These are phyloP conservation scores for Halenospora varia DNA, from an alignment of 495 filamentous ascomycete species.

Conservation along the genomic window DNA sequence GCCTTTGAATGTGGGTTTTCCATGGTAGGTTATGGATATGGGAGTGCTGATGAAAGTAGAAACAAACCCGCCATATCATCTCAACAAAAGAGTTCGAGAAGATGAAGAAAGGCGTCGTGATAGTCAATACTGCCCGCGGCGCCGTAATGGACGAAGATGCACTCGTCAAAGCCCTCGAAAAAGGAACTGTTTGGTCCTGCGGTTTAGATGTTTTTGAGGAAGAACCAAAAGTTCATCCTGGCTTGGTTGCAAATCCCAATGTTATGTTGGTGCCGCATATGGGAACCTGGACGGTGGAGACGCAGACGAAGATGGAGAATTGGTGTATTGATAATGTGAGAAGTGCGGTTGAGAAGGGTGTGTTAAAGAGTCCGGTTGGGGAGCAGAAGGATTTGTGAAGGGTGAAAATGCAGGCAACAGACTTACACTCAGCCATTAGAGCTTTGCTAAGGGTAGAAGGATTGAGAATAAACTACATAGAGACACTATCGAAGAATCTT, in stretches of 20 bases:
- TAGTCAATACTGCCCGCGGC: conserved; percentile 81
- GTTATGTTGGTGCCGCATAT: conserved; percentile 80
- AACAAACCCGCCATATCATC: conserved; percentile 64
- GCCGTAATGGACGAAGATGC: conserved; percentile 75
- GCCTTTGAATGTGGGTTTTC: conserved; percentile 63
- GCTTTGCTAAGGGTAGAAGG: neutral
- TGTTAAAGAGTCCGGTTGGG: conserved; percentile 63
- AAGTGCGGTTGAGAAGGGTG: conserved; percentile 58
- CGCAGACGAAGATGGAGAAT: conserved; percentile 74
- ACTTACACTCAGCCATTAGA: no score
- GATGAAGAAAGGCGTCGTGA: conserved; percentile 74
- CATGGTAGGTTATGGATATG: no score
- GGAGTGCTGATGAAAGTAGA: conserved; percentile 42
- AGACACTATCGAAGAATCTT: no score
- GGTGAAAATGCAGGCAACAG: no score
- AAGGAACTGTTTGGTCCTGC: conserved; percentile 59
- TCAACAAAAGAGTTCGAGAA: conserved; percentile 58
- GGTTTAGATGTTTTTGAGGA: conserved; percentile 84
- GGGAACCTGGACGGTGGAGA: conserved; percentile 60
- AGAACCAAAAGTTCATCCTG: conserved; percentile 68
- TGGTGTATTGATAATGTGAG: conserved; percentile 66
- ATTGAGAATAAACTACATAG: no score
- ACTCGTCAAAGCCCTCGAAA: conserved; percentile 64
- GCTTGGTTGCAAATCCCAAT: conserved; percentile 62
- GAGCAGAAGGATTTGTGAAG: conserved; percentile 51